Evolutionary conservation across 2,329 filamentous ascomycete species (phyloP), one percentile per base, ranked within the genome.

Genomic region (Fusarium globosum): DNA sequence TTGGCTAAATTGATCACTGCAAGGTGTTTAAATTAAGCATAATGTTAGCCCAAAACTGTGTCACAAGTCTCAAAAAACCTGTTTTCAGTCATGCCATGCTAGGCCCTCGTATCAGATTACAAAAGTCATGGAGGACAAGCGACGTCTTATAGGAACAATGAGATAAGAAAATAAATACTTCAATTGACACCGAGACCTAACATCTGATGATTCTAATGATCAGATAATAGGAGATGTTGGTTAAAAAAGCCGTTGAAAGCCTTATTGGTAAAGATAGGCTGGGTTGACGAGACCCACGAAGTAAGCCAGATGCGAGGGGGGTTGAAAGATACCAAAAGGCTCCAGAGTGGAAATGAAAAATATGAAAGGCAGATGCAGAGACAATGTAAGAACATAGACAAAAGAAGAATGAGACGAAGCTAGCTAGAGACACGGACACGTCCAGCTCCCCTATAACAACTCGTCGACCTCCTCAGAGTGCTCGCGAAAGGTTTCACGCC

Each of bases 161-260:
- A n/a, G 4, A 48, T 10, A 3, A 14, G 23, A 36, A 6, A 5
- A 48, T 2, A 21, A 30, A 12, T 48, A 0, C 26, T 15, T 21
- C 2, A 6, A 28, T 21, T 11, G 26, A 48, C 6, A 4, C 2
- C 7, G 4, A 5, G 26, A 15, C 0, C 3, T 7, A 11, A 15
- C 6, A 28, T 46, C 13, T 28, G 13, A 15, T 28, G 14, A 35
- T 15, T 35, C 14, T 35, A 35, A 15, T 35, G 18, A 6, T 15
- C 12, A 10, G 45, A 28, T 21, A 13, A 3, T 48, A 6, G 9
- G 7, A 48, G 9, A 21, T 4, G 15, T 28, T 21, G 13, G 4
- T 15, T 8, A 2, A 7, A 2, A 2, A 23, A 9, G 28, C 4
- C 2, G 3, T 23, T 23, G 1, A 20, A 13, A 7, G 10, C 8